Conservation (phyloP, 2,329 filamentous ascomycete genomes). For the Clonostachys sp. region DNA sequence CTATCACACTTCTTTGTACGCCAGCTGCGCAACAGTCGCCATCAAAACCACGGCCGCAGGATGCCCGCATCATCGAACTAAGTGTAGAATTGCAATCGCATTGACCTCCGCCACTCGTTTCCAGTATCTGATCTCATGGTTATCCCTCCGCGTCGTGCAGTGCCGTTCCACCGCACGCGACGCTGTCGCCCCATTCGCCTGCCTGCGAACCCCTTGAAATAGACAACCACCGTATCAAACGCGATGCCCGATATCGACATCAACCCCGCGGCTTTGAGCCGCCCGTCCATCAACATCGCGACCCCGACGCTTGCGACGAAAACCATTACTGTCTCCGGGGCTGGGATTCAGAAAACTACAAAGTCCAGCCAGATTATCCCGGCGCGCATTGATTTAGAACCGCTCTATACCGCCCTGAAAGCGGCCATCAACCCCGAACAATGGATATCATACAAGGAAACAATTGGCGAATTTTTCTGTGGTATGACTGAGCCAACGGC, state of each 20-base stretch:
- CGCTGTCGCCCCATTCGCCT: constrained; percentile 21
- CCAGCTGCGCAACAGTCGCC: constrained; percentile 12
- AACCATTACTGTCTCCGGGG: constrained; percentile 47
- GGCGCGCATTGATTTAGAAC: constrained; percentile 63
- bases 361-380: constrained; percentile 61
- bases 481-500: constrained; percentile 31
- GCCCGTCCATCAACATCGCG: constrained; percentile 51
- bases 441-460: constrained; percentile 61
- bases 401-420: constrained; percentile 59
- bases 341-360: constrained; percentile 42
- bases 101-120: constrained; percentile 22
- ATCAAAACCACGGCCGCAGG: constrained; percentile 32
- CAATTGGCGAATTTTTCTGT: constrained; percentile 57
- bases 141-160: constrained; percentile 35
- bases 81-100: constrained; percentile 35
- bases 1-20: constrained; percentile 8
- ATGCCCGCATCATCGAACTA: constrained; percentile 39
- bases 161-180: constrained; percentile 42
- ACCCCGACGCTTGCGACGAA: constrained; percentile 56
- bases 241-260: constrained; percentile 69
- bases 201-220: neutral
- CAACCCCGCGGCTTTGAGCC: constrained; percentile 65
- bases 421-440: constrained; percentile 53
- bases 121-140: constrained; percentile 40
- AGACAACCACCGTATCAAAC: constrained; percentile 1